Evolutionary conservation across 202 grass and related monocot genomes (phyloP), one percentile per base, ranked within the genome.

Genomic region (Cymbopogon flexuosus): DNA sequence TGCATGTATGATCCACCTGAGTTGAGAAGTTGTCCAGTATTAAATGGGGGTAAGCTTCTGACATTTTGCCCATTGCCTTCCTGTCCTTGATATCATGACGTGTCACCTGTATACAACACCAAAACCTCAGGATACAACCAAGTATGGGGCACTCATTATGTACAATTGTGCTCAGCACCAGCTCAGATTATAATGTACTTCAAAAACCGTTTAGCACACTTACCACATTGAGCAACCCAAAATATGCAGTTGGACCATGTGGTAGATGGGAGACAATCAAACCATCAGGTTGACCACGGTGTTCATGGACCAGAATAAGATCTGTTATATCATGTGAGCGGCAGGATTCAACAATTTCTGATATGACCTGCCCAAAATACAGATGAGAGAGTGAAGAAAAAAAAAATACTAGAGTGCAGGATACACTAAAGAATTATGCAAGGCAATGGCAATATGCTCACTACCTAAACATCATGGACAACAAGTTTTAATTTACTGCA

Each of bases 141-240:
- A 54, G 42, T 46, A 46, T 45, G 18, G 18, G 18, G 2, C 18
- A 49, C n/a, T 15, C 10, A 79, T 19, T 16, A 19, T 15, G 11
- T 16, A 60, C 30, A 62, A 5, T 47, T 47, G 22, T 15, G 23
- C 12, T 46, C 42, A 1, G 30, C 16, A 5, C 43, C 3, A 51
- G 16, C 8, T 47, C 1, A 35, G 36, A 45, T 46, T 45, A 54
- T 34, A 16, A 3, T 49, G 7, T 8, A 49, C n/a, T 18, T n/a
- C 37, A 60, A 62, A 24, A 75, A 58, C 1, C 9, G 36, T 56
- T 33, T 73, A 54, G 3, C 33, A 70, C 27, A 99, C 92, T 70
- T 85, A 96, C 96, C 90, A 99, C 92, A 90, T 96, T 99, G 79
- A 91, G 85, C 72, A 99, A 90, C 37, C 92, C 92, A 83, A 96